A percentile compares a stretch with the other conserved stretches of the same genome.
Evolutionary conservation across 441 rosid species (phyloP).

Genomic region (Isatis lusitanica): DNA sequence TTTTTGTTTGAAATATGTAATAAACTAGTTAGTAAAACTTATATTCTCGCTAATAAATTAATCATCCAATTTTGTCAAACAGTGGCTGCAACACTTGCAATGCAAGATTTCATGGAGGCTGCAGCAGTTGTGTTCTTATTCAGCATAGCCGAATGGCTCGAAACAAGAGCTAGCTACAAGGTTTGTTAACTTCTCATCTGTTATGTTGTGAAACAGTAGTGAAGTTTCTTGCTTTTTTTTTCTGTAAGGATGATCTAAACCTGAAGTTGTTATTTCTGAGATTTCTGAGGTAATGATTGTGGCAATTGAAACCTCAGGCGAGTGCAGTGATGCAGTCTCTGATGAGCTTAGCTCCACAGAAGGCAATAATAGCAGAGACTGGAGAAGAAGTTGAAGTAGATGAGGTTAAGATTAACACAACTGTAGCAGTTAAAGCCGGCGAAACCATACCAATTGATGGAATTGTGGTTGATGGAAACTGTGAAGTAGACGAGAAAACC

Average conservation of each 20-base stretch:
- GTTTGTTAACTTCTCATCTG: slow-evolving; percentile 31
- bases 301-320: slow-evolving; percentile 50
- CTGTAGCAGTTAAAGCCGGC: slow-evolving; percentile 78
- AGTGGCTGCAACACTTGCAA: slow-evolving; percentile 77
- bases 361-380: slow-evolving; percentile 73
- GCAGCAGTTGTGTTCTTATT: slow-evolving; percentile 84
- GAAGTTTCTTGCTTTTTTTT: background rate
- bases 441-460: slow-evolving; percentile 92
- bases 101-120: slow-evolving; percentile 78
- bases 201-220: background rate
- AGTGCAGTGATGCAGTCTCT: slow-evolving; percentile 74
- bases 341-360: slow-evolving; percentile 83
- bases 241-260: background rate
- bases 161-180: slow-evolving; percentile 88
- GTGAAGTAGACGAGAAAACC: slow-evolving; percentile 88
- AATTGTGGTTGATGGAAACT: slow-evolving; percentile 69
- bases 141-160: slow-evolving; percentile 85
- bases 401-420: slow-evolving; percentile 63
- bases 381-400: slow-evolving; percentile 82
- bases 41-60: background rate
- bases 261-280: background rate
- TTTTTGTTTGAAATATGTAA: background rate
- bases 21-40: background rate
- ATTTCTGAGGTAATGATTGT: background rate
- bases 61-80: slow-evolving; percentile 22